Conservation (phyloP, 83 land plant genomes). For the Thuja plicata region DNA sequence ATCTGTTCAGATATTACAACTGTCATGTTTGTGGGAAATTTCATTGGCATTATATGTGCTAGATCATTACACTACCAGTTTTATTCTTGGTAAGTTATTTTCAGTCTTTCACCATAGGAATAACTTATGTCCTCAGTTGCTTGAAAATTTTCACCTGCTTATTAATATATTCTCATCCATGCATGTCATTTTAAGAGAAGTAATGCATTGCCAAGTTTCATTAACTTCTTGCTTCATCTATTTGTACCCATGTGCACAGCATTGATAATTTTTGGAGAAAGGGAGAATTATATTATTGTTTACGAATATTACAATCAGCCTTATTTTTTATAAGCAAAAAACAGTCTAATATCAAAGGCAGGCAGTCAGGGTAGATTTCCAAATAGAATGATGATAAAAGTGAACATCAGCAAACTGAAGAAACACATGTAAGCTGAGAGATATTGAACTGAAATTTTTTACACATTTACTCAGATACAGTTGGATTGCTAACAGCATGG, state of each 20-base stretch:
- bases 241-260: not conserved
- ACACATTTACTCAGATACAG: no score
- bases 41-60: conserved; percentile 88
- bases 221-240: not conserved
- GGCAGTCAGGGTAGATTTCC: no score
- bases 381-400: no score
- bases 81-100: conserved; percentile 81
- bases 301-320: no score
- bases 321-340: no score
- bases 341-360: no score
- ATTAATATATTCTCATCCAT: not conserved
- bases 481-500: no score
- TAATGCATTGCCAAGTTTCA: not conserved
- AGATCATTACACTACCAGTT: conserved; percentile 95
- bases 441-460: no score
- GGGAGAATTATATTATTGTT: no score
- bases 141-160: not conserved
- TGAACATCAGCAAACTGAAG: no score
- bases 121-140: not conserved
- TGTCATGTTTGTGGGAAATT: conserved; percentile 89
- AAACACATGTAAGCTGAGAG: no score
- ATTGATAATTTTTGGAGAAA: not conserved
- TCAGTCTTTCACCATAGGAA: not conserved
- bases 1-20: conserved; percentile 66
- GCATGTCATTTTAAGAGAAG: not conserved